Conservation (phyloP, 192 early-diverging fungal species). For the Backusella parvicylindrica region DNA sequence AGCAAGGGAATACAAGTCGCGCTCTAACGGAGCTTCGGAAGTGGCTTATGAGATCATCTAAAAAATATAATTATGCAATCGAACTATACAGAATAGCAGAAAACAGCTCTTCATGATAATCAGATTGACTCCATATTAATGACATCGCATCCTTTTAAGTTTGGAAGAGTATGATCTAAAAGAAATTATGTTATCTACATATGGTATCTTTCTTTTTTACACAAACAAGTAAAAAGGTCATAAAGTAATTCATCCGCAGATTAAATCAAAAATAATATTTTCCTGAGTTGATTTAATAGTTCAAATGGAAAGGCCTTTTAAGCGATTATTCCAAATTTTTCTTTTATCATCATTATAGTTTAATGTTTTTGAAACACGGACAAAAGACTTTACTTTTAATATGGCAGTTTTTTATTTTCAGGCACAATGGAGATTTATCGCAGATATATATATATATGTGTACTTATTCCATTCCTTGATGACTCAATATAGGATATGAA, state of each 20-base stretch:
- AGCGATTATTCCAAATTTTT: neutral
- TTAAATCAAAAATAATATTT: neutral
- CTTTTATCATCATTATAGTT: too few relatives aligned
- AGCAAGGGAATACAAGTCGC: neutral
- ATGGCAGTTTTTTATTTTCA: neutral
- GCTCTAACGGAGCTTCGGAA: neutral
- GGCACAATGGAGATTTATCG: too few relatives aligned
- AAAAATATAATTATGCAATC: neutral
- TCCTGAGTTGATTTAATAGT: neutral
- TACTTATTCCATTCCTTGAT: neutral
- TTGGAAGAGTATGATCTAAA: neutral
- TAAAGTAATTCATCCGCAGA: neutral
- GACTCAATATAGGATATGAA: neutral
- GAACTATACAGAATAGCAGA: neutral
- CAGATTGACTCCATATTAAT: neutral
- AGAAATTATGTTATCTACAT: neutral
- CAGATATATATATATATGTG: neutral
- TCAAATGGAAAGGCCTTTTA: neutral
- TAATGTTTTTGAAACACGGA: too few relatives aligned
- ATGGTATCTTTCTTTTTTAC: neutral
- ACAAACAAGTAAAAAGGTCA: neutral
- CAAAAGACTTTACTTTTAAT: neutral
- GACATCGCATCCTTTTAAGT: neutral
- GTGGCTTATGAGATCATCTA: neutral
- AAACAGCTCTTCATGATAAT: neutral